phyloP scores from a whole-genome alignment of 2,329 filamentous ascomycete species.

The Corinectria fuckeliana region DNA sequence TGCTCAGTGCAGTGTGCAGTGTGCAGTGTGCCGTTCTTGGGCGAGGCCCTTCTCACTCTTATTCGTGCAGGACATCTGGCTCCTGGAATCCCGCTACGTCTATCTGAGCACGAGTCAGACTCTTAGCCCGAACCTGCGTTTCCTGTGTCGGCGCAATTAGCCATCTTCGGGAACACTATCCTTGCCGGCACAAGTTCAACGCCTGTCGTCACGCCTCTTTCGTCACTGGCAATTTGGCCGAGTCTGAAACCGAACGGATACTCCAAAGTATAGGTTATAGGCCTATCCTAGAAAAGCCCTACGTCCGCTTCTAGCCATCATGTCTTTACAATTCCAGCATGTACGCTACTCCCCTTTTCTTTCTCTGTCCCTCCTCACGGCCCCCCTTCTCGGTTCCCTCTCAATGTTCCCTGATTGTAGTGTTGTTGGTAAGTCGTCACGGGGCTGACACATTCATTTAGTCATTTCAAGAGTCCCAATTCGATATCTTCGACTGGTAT shows the following conservation, averaged over 20 bases:
- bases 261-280: conserved; percentile 4
- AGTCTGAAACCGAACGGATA: neutral
- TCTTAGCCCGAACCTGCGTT: neutral
- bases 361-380: neutral
- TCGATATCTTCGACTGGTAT: conserved; percentile 93
- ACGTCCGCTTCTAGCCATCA: conserved; percentile 10
- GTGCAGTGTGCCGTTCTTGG: conserved; percentile 11
- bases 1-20: neutral
- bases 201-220: neutral
- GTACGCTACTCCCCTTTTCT: conserved; percentile 17
- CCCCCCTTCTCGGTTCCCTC: neutral
- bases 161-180: neutral
- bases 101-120: neutral
- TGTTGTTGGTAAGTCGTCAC: neutral
- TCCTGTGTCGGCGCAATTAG: neutral
- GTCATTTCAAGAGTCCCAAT: conserved; percentile 57
- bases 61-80: neutral
- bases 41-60: conserved; percentile 2
- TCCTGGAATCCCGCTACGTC: neutral
- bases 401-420: neutral
- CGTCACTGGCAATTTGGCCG: neutral
- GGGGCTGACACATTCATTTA: conserved; percentile 35
- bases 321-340: conserved; percentile 37
- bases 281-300: neutral
- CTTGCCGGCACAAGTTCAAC: neutral